Conservation (phyloP, 2,329 filamentous ascomycete species). For the Hypomyces rosellus region DNA sequence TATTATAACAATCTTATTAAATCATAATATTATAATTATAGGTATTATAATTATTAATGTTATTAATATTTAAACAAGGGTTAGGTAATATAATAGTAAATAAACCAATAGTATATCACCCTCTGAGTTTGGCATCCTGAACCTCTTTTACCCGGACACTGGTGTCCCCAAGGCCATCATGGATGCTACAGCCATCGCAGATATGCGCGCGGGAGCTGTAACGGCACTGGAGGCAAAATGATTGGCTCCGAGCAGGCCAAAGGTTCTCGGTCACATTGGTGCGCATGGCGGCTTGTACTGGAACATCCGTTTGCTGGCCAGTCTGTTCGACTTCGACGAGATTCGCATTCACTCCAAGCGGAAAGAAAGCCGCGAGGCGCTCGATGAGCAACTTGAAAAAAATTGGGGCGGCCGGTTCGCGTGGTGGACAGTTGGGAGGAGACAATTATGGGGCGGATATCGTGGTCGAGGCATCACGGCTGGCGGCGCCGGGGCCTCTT, state of each 20-base stretch:
- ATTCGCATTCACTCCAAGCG: constrained; percentile 9
- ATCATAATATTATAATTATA: too few relatives aligned
- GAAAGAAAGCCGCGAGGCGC: constrained; percentile 7
- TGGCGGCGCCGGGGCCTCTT: constrained; percentile 5
- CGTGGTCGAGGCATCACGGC: constrained; percentile 7
- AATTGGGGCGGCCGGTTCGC: constrained; percentile 6
- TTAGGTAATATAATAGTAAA: too few relatives aligned
- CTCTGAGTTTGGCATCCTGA: constrained; percentile 8
- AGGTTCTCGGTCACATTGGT: constrained; percentile 9
- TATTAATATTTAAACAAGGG: too few relatives aligned
- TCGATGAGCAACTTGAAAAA: constrained; percentile 6
- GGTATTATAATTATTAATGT: too few relatives aligned
- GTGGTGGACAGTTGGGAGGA: constrained; percentile 10
- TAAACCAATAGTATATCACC: not conserved
- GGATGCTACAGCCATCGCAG: constrained; percentile 9
- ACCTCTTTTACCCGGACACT: constrained; percentile 9
- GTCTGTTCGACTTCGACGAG: constrained; percentile 9
- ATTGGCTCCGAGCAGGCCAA: constrained; percentile 6
- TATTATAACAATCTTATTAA: too few relatives aligned
- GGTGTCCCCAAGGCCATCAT: constrained; percentile 5
- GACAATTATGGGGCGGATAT: constrained; percentile 7
- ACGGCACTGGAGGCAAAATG: constrained; percentile 9
- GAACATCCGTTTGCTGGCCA: constrained; percentile 8
- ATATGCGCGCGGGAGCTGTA: constrained; percentile 9
- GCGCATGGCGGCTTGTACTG: constrained; percentile 9